These are phyloP conservation scores for Colletotrichum paranaense DNA, from an alignment of 2,329 filamentous ascomycete genomes.

Conservation along the genomic window DNA sequence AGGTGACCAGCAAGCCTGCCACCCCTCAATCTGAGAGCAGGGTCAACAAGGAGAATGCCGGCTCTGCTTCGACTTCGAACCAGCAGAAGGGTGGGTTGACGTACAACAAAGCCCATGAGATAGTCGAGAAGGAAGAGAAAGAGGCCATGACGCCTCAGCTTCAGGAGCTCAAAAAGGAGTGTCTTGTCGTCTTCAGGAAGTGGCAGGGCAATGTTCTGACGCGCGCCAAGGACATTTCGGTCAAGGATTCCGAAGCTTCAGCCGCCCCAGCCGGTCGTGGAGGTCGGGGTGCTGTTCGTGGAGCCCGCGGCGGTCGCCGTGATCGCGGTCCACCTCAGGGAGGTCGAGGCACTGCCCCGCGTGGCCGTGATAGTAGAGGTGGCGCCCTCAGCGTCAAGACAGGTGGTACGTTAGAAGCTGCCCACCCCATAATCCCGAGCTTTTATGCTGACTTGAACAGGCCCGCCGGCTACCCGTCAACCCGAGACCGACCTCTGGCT, in stretches of 20 bases:
- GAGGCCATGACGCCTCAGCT: constrained; percentile 41
- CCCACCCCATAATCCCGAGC: not conserved
- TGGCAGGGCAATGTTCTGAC: constrained; percentile 81
- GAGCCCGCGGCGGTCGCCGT: constrained; percentile 37
- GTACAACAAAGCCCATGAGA: constrained; percentile 42
- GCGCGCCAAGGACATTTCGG: constrained; percentile 76
- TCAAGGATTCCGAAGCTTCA: constrained; percentile 52
- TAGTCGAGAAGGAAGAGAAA: constrained; percentile 46
- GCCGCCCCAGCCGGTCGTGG: constrained; percentile 44
- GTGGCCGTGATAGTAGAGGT: constrained; percentile 33
- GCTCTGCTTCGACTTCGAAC: constrained; percentile 23
- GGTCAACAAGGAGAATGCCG: constrained; percentile 23
- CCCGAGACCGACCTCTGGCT: constrained; percentile 58
- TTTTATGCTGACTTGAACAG: constrained; percentile 6
- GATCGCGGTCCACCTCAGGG: constrained; percentile 31
- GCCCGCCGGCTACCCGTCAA: not conserved
- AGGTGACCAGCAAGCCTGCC: not conserved
- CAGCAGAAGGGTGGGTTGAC: constrained; percentile 37
- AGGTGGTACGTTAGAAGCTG: constrained; percentile 13
- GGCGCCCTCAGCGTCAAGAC: constrained; percentile 37
- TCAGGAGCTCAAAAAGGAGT: constrained; percentile 74
- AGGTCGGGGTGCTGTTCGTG: constrained; percentile 46
- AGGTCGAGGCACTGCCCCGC: constrained; percentile 22
- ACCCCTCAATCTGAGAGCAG: constrained; percentile 8
- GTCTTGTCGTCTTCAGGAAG: constrained; percentile 78